Evolutionary conservation across 2,329 filamentous ascomycete genomes (phyloP), one percentile per base, ranked within the genome.

Genomic region (Aspergillus floridensis): DNA sequence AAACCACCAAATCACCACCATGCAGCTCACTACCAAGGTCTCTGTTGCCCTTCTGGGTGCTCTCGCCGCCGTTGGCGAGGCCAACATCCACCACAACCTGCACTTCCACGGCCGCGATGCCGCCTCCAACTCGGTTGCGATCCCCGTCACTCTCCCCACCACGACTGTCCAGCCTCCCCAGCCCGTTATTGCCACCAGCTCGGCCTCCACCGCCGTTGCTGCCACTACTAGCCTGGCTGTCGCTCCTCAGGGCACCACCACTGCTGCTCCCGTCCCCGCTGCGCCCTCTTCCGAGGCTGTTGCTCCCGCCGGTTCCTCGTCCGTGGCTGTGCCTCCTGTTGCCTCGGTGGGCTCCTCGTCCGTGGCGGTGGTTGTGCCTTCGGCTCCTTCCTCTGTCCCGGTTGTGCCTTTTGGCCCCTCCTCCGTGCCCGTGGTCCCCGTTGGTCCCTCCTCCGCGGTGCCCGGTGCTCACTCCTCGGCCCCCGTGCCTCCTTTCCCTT

Each of bases 21-120:
- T 78, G 76, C 71, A 74, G 52, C 67, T 76, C 62, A 62, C 70
- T 54, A 67, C 66, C 70, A 76, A 74, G 63, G 46, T 73, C 61
- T 72, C 73, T 47, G 47, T 76, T 56, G 72, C 69, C 58, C 65
- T 76, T 50, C 64, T 76, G 54, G 72, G 71, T 26, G 69, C 71
- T 52, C 65, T 77, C 56, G 76, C 72, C 57, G 69, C 73, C 38
- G 54, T 73, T 38, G 68, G 69, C 50, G 70, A 76, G 59, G 75
- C 76, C 53, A 66, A 64, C 46, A 65, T 66, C 56, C 66, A 72
- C 46, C 71, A 68, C 60, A 57, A 63, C 58, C 57, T 58, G 41
- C 59, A 65, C 47, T 55, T 68, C 57, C 60, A 71, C 31, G 58
- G 62, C 48, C 65, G 66, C 53, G 58, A 58, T 12, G 29, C 50